Evolutionary conservation across 2,329 filamentous ascomycete genomes (phyloP).

Genomic region (Fusarium scirpi): DNA sequence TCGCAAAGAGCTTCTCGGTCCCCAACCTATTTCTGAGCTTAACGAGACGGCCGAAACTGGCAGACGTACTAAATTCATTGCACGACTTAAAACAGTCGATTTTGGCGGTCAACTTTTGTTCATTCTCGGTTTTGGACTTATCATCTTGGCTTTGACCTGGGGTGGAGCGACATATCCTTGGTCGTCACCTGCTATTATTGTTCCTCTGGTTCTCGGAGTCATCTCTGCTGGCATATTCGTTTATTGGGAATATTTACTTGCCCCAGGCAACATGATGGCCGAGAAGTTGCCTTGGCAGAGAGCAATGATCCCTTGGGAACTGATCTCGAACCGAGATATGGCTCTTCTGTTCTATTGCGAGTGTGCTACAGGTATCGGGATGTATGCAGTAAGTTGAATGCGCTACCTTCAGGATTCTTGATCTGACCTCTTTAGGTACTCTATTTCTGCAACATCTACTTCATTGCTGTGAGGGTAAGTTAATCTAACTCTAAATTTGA

Average conservation of each 20-base stretch:
- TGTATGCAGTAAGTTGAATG: constrained; percentile 56
- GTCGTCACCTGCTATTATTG: constrained; percentile 62
- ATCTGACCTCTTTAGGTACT: constrained; percentile 63
- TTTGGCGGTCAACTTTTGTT: constrained; percentile 68
- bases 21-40: constrained; percentile 61
- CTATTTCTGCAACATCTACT: constrained; percentile 78
- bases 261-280: constrained; percentile 60
- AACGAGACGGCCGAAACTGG: constrained; percentile 54
- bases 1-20: constrained; percentile 68
- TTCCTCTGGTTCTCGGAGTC: constrained; percentile 60
- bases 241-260: constrained; percentile 66
- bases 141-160: constrained; percentile 68
- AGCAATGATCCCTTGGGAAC: constrained; percentile 72
- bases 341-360: constrained; percentile 72
- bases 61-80: constrained; percentile 51
- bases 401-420: constrained; percentile 15
- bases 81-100: constrained; percentile 67
- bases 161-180: constrained; percentile 66
- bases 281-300: constrained; percentile 65
- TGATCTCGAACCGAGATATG: constrained; percentile 69
- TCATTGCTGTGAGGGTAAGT: constrained; percentile 65
- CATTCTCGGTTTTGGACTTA: constrained; percentile 64
- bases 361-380: constrained; percentile 68
- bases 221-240: constrained; percentile 58
- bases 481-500: too few species aligned